A percentile compares a stretch with the other conserved stretches of the same genome.
phyloP scores from a whole-genome alignment of 2,329 filamentous ascomycete genomes.

The Coniochaeta prunicola region DNA sequence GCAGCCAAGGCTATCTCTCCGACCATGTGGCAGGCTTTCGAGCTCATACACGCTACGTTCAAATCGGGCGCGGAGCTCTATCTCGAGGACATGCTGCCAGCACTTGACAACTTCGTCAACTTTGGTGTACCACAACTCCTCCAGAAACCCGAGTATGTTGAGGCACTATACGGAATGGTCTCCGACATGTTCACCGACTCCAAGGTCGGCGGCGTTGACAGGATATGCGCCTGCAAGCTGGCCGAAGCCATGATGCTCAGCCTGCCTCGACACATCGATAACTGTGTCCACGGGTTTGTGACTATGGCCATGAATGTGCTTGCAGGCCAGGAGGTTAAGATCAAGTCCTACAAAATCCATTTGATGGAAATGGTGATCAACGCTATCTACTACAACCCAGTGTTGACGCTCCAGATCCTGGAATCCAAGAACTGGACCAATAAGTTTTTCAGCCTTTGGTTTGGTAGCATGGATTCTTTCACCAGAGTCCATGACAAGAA shows the following conservation, averaged over 20 bases:
- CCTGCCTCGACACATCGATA: slow-evolving; percentile 79
- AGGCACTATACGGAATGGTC: slow-evolving; percentile 89
- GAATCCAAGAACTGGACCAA: slow-evolving; percentile 93
- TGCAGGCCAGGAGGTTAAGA: slow-evolving; percentile 66
- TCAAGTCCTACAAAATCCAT: slow-evolving; percentile 92
- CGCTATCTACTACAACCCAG: slow-evolving; percentile 92
- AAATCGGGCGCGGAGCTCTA: slow-evolving; percentile 96
- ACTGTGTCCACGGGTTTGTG: slow-evolving; percentile 83
- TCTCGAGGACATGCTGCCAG: slow-evolving; percentile 96
- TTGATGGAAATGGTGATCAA: slow-evolving; percentile 99
- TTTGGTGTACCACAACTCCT: slow-evolving; percentile 77
- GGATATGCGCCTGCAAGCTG: slow-evolving; percentile 95
- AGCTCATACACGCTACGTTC: slow-evolving; percentile 93
- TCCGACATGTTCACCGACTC: slow-evolving; percentile 88
- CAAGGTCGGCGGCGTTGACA: slow-evolving; percentile 87
- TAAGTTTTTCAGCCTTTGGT: slow-evolving; percentile 98
- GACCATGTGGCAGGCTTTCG: slow-evolving; percentile 98
- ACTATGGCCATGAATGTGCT: slow-evolving; percentile 82
- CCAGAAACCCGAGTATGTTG: slow-evolving; percentile 78
- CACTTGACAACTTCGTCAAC: slow-evolving; percentile 94
- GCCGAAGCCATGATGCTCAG: slow-evolving; percentile 97
- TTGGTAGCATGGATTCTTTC: slow-evolving; percentile 90
- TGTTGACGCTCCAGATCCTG: slow-evolving; percentile 77
- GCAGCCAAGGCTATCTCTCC: slow-evolving; percentile 91
- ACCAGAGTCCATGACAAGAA: slow-evolving; percentile 97